Evolutionary conservation across 1,284 basidiomycete genomes (phyloP), one percentile per base, ranked within the genome.

Genomic region (Lentinula novae-zelandiae): DNA sequence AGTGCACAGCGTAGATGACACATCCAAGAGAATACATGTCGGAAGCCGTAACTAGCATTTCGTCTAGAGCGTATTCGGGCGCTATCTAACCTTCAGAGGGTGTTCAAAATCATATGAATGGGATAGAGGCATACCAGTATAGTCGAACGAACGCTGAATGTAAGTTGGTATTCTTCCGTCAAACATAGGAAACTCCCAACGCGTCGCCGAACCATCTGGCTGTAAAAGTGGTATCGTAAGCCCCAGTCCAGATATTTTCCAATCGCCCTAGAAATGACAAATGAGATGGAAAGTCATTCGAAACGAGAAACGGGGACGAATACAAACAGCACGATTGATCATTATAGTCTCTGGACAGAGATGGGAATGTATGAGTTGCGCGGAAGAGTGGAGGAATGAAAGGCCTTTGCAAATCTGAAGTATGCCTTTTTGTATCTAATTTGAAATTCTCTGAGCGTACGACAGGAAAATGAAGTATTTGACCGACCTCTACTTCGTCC

Each of bases 1-100:
- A 90, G 71, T 98, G 95, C 6, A 95, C 93, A 4, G 92, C 87
- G 71, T 92, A 93, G 44, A 98, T 85, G 31, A 98, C 73, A 68
- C 92, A 96, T 5, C 96, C 96, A 7, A 99, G 82, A 3, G 93
- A 90, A 72, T 96, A 99, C 83, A 99, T 91, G 71, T 99, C 96
- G 42, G 95, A 97, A 0, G 91, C 85, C 0, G 94, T 90, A 36
- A 87, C 79, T 4, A 98, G 79, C 22, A 88, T 81, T 69, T 96
- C 94, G 72, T 98, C 96, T 57, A 98, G 76, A 0, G 90, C 93
- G 75, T 97, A 97, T 74, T 98, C 96, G 0, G 96, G 96, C 0
- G 96, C 96, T 95, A 27, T 5, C 17, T 4, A 33, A 39, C 33
- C 12, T 34, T n/a, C 17, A 15, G 31, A 17, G 5, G 50, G 8